Evolutionary conservation across 169 alveolate species (phyloP), one percentile per base, ranked within the genome.

Genomic region (Eimeria necatrix): DNA sequence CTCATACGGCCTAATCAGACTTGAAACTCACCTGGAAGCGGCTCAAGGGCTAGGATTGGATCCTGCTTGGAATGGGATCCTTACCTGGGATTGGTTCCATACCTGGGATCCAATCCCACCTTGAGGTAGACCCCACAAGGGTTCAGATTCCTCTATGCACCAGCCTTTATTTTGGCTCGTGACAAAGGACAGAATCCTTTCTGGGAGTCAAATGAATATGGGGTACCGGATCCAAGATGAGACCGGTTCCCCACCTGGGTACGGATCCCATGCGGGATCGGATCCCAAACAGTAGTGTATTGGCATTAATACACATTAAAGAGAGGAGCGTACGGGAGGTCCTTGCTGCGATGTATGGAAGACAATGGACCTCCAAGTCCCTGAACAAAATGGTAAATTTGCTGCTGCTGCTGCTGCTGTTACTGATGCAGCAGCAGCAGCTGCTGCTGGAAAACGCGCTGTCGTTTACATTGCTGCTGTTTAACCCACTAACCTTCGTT

Each of bases 181-280:
- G 41, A 32, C 41, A 32, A 32, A 26, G 73, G 73, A 61, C 5
- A n/a, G 22, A 26, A 61, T 61, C 73, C 73, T 61, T 61, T n/a
- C 73, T 32, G 41, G 41, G 41, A 2, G 41, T 32, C 41, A 32
- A 32, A 32, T 32, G 41, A 32, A 32, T 32, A 32, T 32, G 41
- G 41, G 41, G 41, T 0, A 32, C 41, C 41, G 41, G 41, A 32
- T 32, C 41, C 41, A 32, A 32, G n/a, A 4, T 68, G 48, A 16
- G 78, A 22, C n/a, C 78, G 78, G 48, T n/a, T 68, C 78, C 48
- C 26, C 41, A 32, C 7, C 49, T 5, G 48, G 48, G 78, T 22
- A 6, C 78, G 48, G 78, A 68, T 68, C 78, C 78, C 78, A 20
- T 20, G 8, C 41, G 78, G 78, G 78, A 68, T 68, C 78, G 78